Percentiles rank a stretch among this genome's conserved stretches.
These are phyloP conservation scores for Pichia sp. DNA, from an alignment of 1,139 yeast species.

Conservation along the genomic window DNA sequence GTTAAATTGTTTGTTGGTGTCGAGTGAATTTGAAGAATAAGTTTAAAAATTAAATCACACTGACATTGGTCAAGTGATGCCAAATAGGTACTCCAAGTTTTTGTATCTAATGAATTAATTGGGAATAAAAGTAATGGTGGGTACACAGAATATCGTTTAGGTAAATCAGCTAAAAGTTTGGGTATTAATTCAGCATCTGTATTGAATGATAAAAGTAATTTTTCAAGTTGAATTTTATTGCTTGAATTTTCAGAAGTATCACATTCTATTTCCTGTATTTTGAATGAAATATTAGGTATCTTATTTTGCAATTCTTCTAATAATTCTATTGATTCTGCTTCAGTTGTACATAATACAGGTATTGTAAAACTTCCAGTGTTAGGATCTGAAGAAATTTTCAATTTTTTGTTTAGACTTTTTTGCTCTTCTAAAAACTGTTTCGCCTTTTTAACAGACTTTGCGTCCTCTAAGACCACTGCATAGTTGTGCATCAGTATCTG, in stretches of 20 bases:
- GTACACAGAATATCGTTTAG: conserved; percentile 56
- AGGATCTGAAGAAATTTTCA: conserved; percentile 6
- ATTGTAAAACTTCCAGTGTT: conserved; percentile 1
- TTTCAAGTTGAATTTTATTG: background rate
- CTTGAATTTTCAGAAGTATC: too few species aligned
- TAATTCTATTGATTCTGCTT: background rate
- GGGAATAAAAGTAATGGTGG: conserved; percentile 59
- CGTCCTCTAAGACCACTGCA: background rate
- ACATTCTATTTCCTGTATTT: background rate
- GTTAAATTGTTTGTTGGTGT: conserved; percentile 26
- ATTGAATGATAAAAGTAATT: background rate
- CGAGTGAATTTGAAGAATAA: conserved; percentile 7
- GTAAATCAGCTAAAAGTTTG: conserved; percentile 27
- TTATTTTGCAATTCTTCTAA: background rate
- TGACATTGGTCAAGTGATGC: background rate
- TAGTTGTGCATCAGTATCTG: background rate
- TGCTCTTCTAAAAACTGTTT: conserved; percentile 4
- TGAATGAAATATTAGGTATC: background rate
- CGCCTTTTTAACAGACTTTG: background rate
- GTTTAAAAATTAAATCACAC: background rate
- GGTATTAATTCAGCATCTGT: background rate
- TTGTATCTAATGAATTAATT: conserved; percentile 35
- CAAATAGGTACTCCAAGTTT: conserved; percentile 32
- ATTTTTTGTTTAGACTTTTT: conserved; percentile 1
- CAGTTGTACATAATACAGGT: conserved; percentile 1